Conservation (phyloP, 1,139 yeast species). For the Pichia sp. region DNA sequence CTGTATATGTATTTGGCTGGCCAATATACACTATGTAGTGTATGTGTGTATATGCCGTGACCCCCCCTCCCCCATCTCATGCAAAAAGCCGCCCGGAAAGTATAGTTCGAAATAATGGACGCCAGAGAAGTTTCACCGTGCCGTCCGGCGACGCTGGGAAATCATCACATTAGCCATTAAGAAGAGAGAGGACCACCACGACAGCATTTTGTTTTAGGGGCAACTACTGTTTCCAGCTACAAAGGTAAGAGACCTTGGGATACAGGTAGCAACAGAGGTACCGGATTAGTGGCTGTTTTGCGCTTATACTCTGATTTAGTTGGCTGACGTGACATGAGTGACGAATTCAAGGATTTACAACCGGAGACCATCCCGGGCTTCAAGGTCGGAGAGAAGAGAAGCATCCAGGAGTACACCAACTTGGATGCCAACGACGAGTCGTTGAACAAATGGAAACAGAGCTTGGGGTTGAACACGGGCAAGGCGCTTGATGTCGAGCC, state of each 20-base stretch:
- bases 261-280: no score
- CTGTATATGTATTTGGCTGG: no score
- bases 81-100: background rate
- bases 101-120: background rate
- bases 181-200: background rate
- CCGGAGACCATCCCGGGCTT: slow-evolving; percentile 66
- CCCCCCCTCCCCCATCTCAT: background rate
- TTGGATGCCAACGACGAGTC: slow-evolving; percentile 91
- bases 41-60: no score
- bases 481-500: slow-evolving; percentile 60
- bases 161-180: background rate
- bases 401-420: slow-evolving; percentile 77
- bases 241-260: no score
- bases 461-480: slow-evolving; percentile 64
- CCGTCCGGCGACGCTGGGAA: background rate
- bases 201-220: background rate
- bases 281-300: no score
- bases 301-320: no score
- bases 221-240: background rate
- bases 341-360: slow-evolving; percentile 48
- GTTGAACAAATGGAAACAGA: slow-evolving; percentile 87
- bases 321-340: slow-evolving; percentile 13
- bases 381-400: slow-evolving; percentile 78
- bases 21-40: no score
- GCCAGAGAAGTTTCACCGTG: background rate